Evolutionary conservation across 2,329 filamentous ascomycete genomes (phyloP).

Genomic region (Colletotrichum lupini): DNA sequence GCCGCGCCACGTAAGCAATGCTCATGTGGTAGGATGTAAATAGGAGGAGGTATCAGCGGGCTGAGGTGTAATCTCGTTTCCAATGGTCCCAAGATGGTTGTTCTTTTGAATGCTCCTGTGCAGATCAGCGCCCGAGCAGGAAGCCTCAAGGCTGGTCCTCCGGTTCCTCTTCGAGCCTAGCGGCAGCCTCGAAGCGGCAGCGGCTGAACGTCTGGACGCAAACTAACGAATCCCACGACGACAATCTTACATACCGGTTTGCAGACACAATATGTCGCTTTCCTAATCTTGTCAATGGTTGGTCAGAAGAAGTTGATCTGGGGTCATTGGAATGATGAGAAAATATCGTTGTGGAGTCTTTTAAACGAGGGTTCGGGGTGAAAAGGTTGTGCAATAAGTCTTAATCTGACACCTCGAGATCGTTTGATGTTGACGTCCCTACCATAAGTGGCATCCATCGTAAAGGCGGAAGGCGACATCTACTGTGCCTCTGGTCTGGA

Average conservation of each 20-base stretch:
- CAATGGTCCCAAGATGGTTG: background rate
- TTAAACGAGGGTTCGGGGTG: no score
- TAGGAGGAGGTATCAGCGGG: background rate
- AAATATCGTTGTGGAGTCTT: no score
- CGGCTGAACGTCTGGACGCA: constrained; percentile 23
- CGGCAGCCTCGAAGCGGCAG: constrained; percentile 1
- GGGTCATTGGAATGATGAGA: no score
- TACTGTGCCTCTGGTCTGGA: background rate
- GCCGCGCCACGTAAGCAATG: background rate
- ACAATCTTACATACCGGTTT: background rate
- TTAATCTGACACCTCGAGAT: background rate
- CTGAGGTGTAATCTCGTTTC: background rate
- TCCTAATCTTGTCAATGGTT: background rate
- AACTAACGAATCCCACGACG: background rate
- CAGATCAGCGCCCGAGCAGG: background rate
- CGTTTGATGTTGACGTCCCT: background rate
- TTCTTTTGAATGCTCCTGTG: background rate
- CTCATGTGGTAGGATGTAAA: background rate
- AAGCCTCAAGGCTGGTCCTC: background rate
- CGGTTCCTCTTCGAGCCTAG: constrained; percentile 13
- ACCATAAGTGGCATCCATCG: background rate
- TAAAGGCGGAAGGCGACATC: background rate
- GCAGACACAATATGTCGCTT: background rate
- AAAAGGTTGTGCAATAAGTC: background rate
- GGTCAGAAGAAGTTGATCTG: background rate